phyloP scores from a whole-genome alignment of 441 rosid species.

The Francoa sonchifolia region DNA sequence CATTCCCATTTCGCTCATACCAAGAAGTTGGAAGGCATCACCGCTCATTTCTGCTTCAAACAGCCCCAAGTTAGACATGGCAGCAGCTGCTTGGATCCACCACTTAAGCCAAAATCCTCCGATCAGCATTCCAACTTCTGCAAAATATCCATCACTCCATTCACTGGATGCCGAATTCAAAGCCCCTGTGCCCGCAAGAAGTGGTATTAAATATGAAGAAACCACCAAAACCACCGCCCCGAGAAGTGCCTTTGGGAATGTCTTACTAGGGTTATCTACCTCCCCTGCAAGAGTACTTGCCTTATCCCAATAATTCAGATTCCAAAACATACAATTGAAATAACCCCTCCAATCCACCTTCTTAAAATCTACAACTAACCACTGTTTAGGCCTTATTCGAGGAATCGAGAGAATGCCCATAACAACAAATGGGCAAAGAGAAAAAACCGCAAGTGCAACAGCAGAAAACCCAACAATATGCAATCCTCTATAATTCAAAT shows the following conservation, averaged over 20 bases:
- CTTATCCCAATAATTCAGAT: slow-evolving; percentile 85
- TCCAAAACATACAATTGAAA: slow-evolving; percentile 87
- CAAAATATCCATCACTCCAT: slow-evolving; percentile 92
- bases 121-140: slow-evolving; percentile 73
- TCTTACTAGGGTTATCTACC: slow-evolving; percentile 66
- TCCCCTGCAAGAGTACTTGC: slow-evolving; percentile 93
- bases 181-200: slow-evolving; percentile 80
- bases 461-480: slow-evolving; percentile 79
- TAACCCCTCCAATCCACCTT: slow-evolving; percentile 76
- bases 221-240: slow-evolving; percentile 71
- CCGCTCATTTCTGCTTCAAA: slow-evolving; percentile 96
- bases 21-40: slow-evolving; percentile 88
- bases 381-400: slow-evolving; percentile 41
- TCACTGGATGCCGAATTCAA: slow-evolving; percentile 32
- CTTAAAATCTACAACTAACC: slow-evolving; percentile 53
- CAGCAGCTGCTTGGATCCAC: slow-evolving; percentile 94
- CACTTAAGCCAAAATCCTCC: slow-evolving; percentile 82
- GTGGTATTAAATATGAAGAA: slow-evolving; percentile 60
- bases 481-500: slow-evolving; percentile 77
- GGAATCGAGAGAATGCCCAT: slow-evolving; percentile 64
- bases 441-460: slow-evolving; percentile 55
- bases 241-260: slow-evolving; percentile 77
- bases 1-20: slow-evolving; percentile 85
- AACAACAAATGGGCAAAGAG: slow-evolving; percentile 63
- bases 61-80: slow-evolving; percentile 78